phyloP scores from a whole-genome alignment of 257 asterid species.

The Scutellaria barbata region DNA sequence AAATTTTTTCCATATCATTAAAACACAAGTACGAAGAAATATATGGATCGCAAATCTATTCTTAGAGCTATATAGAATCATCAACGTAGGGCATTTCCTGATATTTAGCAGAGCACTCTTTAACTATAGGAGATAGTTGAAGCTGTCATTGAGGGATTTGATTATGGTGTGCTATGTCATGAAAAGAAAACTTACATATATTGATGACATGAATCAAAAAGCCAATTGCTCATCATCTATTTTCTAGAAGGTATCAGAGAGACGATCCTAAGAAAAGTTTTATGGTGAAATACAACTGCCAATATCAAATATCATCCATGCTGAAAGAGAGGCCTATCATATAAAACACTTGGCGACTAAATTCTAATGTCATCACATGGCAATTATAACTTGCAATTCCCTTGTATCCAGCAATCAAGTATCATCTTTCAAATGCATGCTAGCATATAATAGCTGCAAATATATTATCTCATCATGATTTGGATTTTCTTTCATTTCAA shows the following conservation, averaged over 20 bases:
- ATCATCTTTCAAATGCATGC: slow-evolving; percentile 8
- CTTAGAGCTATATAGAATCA: slow-evolving; percentile 3
- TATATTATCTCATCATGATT: not conserved
- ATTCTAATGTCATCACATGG: not conserved
- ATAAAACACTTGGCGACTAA: not conserved
- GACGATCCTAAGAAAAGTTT: not conserved
- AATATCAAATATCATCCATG: too few species aligned
- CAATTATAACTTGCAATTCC: not conserved
- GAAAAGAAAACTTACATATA: not conserved
- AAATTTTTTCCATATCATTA: not conserved
- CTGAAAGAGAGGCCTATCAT: too few species aligned
- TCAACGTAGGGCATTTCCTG: not conserved
- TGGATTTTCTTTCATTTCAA: slow-evolving; percentile 11
- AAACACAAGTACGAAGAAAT: not conserved
- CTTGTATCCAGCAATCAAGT: not conserved
- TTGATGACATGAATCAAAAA: not conserved
- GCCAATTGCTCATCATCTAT: not conserved
- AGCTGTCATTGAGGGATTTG: not conserved
- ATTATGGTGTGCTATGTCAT: not conserved
- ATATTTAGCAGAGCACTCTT: slow-evolving; percentile 14
- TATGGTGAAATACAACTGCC: not conserved
- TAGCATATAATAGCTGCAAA: slow-evolving; percentile 1
- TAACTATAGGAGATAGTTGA: not conserved
- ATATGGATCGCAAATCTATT: not conserved
- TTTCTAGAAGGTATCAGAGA: not conserved